Percentiles rank a stretch among this genome's conserved stretches.
These are phyloP conservation scores for Starmerella sp. DNA, from an alignment of 805 yeast genomes.

Conservation along the genomic window DNA sequence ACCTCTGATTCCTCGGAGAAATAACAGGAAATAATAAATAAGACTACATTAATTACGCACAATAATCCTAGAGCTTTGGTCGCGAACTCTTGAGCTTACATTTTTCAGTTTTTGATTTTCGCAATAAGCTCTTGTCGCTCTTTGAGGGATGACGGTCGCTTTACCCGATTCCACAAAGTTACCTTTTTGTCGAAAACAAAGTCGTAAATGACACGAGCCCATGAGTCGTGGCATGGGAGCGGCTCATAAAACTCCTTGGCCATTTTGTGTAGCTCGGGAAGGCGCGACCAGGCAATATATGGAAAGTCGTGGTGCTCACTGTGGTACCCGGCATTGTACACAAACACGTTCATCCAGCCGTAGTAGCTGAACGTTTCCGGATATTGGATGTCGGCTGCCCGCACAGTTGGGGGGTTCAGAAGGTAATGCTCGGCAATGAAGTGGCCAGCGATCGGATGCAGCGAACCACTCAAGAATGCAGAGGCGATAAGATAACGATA, in stretches of 20 bases:
- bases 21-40: not conserved
- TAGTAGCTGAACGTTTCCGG: constrained; percentile 85
- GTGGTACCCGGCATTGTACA: constrained; percentile 91
- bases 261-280: constrained; percentile 50
- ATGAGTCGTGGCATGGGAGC: constrained; percentile 62
- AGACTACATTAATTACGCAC: not conserved
- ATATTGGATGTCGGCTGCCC: constrained; percentile 19
- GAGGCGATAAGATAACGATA: constrained; percentile 58
- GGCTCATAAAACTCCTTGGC: constrained; percentile 77
- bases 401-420: constrained; percentile 30
- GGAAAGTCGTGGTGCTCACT: constrained; percentile 96
- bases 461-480: constrained; percentile 78
- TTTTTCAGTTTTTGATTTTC: not conserved
- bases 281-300: constrained; percentile 76
- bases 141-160: constrained; percentile 34
- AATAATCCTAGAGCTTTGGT: not conserved
- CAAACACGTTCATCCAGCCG: constrained; percentile 62
- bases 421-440: constrained; percentile 91
- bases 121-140: constrained; percentile 5
- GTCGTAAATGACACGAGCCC: constrained; percentile 66
- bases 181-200: constrained; percentile 60
- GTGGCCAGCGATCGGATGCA: constrained; percentile 92
- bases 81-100: not conserved
- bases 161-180: constrained; percentile 69
- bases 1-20: too few relatives aligned